Evolutionary conservation across 202 grass and related monocot genomes (phyloP), one percentile per base, ranked within the genome.

Genomic region (Carex arenaria): DNA sequence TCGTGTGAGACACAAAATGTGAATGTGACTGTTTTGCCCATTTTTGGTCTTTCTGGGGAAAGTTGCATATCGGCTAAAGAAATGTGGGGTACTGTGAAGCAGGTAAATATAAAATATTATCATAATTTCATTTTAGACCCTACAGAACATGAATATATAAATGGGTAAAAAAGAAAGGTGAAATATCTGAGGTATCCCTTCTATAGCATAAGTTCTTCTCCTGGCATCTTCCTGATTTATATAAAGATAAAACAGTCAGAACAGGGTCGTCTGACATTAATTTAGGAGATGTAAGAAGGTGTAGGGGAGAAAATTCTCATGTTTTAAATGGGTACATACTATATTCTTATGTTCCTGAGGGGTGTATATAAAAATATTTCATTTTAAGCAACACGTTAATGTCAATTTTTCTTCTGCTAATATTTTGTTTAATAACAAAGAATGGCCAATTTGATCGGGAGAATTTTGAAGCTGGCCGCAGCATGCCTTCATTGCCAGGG

Each of bases 1-100:
- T 92, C 95, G 66, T 93, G 87, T 62, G 90, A 90, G 83, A 98
- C 91, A 72, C 95, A 98, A 86, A 94, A 98, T 85, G 92, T 98
- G 65, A 93, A 92, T 56, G 92, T 97, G 45, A 93, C 95, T 5
- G 87, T 94, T 62, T 91, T 98, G 84, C 92, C 95, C 60, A 67
- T 54, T 86, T 98, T 98, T 90, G 92, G 89, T 47, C 92, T 94
- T 87, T 69, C 89, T 85, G 88, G 90, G 84, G 90, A 82, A 54
- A 82, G 84, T 85, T 91, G 87, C 74, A 71, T 88, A 85, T 90
- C 90, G 71, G 95, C 92, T 38, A 88, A 83, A 78, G 95, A 83
- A 54, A 98, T 98, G 95, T 98, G 95, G 95, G 90, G 87, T 54
- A 94, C 85, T 18, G 89, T 97, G 92, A 63, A 76, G 4, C 94